Base-by-base conservation (phyloP, 345 rosid species). In the Eucalyptus marginata region DNA sequence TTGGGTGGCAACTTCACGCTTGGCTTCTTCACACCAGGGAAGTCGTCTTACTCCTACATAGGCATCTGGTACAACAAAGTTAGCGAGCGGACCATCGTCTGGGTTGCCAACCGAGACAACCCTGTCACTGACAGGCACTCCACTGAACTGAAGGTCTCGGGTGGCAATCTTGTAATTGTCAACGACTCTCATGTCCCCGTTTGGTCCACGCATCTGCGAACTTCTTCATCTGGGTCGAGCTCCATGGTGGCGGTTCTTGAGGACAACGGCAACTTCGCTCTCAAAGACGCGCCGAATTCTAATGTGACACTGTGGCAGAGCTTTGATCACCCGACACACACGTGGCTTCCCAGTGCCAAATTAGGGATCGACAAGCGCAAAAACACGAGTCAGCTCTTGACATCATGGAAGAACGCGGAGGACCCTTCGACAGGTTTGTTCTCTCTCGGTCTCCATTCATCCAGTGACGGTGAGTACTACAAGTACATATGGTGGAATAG, bases 301-400 rank as follows among this genome's bases (percentile, higher is more conserved):
- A 88, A 93, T 13, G 43, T 16, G 46, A 18, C 80, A 1, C 89
- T 94, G 24, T 96, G 98, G 99, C 95, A 95, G 93, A 95, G 98
- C 90, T 93, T 95, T 62, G 98, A 96, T 88, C 92, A 93, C 59
- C 98, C 95, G 2, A 89, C 92, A 6, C 17, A 94, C 90, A 95
- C 97, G 36, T 97, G 98, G 96, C 96, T 95, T 7, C 97, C 99
- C 5, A 96, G 99, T 24, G 93, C 91, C 7, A 96, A 92, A 85
- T 13, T 97, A 66, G 93, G 94, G 88, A 87, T 90, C 10, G 89
- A 94, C 90, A 96, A 93, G 89, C 89, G 68, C 51, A 93, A 93
- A 33, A 89, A 89, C 2, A 88, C 31, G 43, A 91, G 89, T 86
- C 94, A 94, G 66, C 88, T 68, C 46, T 93, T 97, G n/a, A 89